Conservation (phyloP, 208 protist genomes). For the Kentomonas sorsogonicus region DNA sequence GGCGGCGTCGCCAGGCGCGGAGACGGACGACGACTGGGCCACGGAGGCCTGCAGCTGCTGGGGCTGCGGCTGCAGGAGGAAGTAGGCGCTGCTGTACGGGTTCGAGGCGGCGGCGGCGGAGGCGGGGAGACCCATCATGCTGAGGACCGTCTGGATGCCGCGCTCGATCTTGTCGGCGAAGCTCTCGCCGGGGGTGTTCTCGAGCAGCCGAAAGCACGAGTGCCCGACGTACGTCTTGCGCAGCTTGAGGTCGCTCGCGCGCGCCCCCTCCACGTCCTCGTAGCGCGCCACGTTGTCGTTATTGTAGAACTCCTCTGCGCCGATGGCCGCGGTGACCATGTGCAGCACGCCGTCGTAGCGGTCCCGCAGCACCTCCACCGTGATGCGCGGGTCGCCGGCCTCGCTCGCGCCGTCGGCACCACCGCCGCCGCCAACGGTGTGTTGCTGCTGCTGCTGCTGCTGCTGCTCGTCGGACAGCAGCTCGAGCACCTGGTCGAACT, state of each 20-base stretch:
- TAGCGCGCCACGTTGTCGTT: slow-evolving; percentile 75
- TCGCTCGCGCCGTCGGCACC: too few relatives aligned
- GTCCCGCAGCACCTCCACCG: slow-evolving; percentile 57
- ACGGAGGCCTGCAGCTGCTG: slow-evolving; percentile 18
- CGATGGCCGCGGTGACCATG: slow-evolving; percentile 70
- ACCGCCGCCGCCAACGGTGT: too few relatives aligned
- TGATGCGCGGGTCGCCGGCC: slow-evolving; percentile 33
- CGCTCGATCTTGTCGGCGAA: slow-evolving; percentile 77
- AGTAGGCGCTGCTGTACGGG: slow-evolving; percentile 24
- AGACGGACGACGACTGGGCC: too few relatives aligned
- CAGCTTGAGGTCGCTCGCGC: slow-evolving; percentile 72
- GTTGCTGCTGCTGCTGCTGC: too few relatives aligned
- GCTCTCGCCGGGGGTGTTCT: slow-evolving; percentile 45
- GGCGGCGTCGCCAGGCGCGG: too few relatives aligned
- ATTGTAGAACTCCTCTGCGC: slow-evolving; percentile 75
- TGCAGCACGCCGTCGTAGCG: slow-evolving; percentile 84
- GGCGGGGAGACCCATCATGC: slow-evolving; percentile 29
- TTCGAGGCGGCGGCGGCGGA: slow-evolving; percentile 18
- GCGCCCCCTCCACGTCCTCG: slow-evolving; percentile 70
- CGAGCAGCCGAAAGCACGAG: slow-evolving; percentile 59
- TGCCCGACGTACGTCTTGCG: slow-evolving; percentile 73
- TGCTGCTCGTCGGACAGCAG: too few relatives aligned
- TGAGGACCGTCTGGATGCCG: slow-evolving; percentile 53
- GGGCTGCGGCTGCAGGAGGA: slow-evolving; percentile 37
- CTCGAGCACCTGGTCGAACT: slow-evolving; percentile 56